Base-by-base conservation (phyloP, 768 basidiomycete species). In the Pisolithus albus region DNA sequence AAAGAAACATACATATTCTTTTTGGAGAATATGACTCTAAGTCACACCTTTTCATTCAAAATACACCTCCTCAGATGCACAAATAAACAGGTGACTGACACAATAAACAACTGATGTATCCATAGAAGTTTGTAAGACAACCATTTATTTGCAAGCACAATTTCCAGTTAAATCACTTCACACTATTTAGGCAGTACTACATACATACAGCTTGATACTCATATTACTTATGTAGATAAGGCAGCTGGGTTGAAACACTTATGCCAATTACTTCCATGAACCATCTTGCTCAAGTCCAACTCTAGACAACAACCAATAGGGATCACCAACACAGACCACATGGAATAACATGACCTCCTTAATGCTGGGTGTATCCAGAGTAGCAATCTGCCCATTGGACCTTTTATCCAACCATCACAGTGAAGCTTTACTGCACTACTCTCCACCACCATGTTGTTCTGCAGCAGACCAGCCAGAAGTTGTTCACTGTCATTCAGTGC, bases 381-480 rank as follows among this genome's bases (percentile, higher is more conserved):
- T 18, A 51, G 50, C 32, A 51, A 44, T 9, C 21, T 13, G 16
- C 50, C 42, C 11, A 32, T 32, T 5, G 48, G 24, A 41, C 26
- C 39, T 49, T 13, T 10, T 7, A 57, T 7, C 50, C 56, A 39
- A 62, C 46, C 13, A 36, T 32, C 13, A 16, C 50, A 7, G 59
- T 57, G 44, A 53, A 38, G 39, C 10, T 24, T 42, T 21, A 42
- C 41, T 34, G 34, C 11, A 42, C n/a, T 23, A 21, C 23, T 10
- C 10, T 42, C 19, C 10, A 24, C n/a, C 8, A 5, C 5, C 9
- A 6, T 9, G 11, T 13, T 24, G 23, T 21, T 19, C 19, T 10
- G 10, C 10, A 10, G 23, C 9, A 13, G 11, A 7, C 11, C 19
- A 21, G 5, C 41, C 11, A 24, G 41, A 42, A 42, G 41, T 21